These are phyloP conservation scores for Tuber indicum DNA, from an alignment of 495 filamentous ascomycete genomes.

Conservation along the genomic window DNA sequence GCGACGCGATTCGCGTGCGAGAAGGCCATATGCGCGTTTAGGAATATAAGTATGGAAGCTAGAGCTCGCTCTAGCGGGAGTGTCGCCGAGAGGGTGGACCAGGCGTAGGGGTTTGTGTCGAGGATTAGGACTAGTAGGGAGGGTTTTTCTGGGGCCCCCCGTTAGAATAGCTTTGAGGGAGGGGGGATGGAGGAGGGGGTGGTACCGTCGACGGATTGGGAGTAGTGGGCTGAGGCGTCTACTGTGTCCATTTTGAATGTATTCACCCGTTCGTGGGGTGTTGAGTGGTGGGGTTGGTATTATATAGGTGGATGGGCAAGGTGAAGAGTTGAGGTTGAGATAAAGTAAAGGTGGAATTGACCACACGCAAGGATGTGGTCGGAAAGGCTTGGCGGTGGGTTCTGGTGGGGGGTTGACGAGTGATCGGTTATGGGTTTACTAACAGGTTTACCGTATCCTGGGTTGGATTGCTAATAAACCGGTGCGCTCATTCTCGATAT, in stretches of 20 bases:
- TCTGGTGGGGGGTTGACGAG: background rate
- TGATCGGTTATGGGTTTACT: background rate
- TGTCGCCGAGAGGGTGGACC: slow-evolving; percentile 66
- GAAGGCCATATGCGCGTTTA: slow-evolving; percentile 90
- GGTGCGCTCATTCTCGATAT: background rate
- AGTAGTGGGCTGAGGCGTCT: slow-evolving; percentile 37
- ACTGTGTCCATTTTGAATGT: slow-evolving; percentile 31
- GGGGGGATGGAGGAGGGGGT: slow-evolving; percentile 52
- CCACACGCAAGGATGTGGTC: background rate
- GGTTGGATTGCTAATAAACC: background rate
- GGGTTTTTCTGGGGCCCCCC: slow-evolving; percentile 46
- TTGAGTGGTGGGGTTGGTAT: background rate
- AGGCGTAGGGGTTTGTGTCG: slow-evolving; percentile 94
- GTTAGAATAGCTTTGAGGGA: slow-evolving; percentile 6
- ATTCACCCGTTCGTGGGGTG: background rate
- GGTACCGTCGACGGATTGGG: slow-evolving; percentile 23
- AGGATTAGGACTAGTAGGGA: slow-evolving; percentile 86
- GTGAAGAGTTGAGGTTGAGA: background rate
- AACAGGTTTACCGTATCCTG: background rate
- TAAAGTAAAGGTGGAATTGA: background rate
- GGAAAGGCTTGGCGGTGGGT: background rate
- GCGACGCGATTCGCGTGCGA: slow-evolving; percentile 89
- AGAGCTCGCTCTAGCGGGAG: slow-evolving; percentile 81
- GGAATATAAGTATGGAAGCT: slow-evolving; percentile 87
- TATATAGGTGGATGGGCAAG: background rate